Evolutionary conservation across 495 filamentous ascomycete genomes (phyloP), one percentile per base, ranked within the genome.

Genomic region (Baudoinia panamericana): DNA sequence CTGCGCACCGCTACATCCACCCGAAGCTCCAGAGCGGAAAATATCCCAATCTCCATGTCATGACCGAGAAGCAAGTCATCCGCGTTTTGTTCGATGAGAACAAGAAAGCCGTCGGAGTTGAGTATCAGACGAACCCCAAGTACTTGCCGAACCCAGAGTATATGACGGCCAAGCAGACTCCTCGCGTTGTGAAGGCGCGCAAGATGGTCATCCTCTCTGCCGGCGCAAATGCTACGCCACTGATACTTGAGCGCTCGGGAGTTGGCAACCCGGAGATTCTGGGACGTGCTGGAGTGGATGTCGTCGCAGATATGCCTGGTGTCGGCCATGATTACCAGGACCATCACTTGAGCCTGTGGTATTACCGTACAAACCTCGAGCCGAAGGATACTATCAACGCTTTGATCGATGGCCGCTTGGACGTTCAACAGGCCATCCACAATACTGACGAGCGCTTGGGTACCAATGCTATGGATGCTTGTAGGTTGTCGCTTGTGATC

Each of bases 391-490:
- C 48, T 4, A 31, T 50, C 39, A 46, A 57, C 26, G 46, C 13
- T 45, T 63, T 41, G 50, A 53, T 56, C 6, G 52, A 47, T 35
- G 62, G 62, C 2, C 37, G 57, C 9, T 43, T 59, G 12, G 55
- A 61, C 27, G 46, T 56, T 29, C 32, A 8, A 47, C 49, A 51
- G 45, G 46, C 39, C 15, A 55, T 51, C 41, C 33, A 35, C 41
- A 25, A 56, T 32, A 58, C 50, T 8, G 26, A 39, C 19, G 43
- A 39, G 43, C 55, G 56, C 12, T 56, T 70, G 0, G 60, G 61
- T 2, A 72, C 68, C 66, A 74, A 70, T 46, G 54, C 43, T 9
- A 47, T 62, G 39, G 73, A 77, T 39, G 46, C 69, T 11, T 35
- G 40, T 43, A 24, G 27, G 40, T 36, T n/a, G 6, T 27, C 15